Percentiles rank a stretch among this genome's conserved stretches.
phyloP scores from a whole-genome alignment of 2,329 filamentous ascomycete species.

The Clarireedia homoeocarpa region DNA sequence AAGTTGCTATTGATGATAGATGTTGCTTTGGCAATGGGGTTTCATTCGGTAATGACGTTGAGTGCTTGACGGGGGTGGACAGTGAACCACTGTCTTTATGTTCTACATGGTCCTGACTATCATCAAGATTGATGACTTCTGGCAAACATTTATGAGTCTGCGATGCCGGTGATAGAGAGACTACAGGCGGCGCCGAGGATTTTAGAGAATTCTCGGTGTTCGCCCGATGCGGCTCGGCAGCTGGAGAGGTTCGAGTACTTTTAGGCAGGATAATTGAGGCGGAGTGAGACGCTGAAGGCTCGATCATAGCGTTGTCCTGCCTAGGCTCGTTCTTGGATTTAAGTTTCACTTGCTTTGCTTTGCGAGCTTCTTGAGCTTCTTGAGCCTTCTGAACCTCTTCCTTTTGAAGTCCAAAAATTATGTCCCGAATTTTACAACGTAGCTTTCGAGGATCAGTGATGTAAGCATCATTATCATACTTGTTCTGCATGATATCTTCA shows the following conservation, averaged over 20 bases:
- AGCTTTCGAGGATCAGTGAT: constrained; percentile 46
- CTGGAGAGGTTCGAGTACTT: neutral
- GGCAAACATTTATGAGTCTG: neutral
- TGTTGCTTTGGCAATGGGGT: neutral
- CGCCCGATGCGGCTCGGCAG: too few species aligned
- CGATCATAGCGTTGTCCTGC: neutral
- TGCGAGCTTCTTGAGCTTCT: neutral
- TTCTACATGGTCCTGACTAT: neutral
- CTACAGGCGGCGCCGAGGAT: neutral
- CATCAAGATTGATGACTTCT: constrained; percentile 1
- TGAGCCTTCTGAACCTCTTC: constrained; percentile 35
- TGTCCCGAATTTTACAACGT: constrained; percentile 55
- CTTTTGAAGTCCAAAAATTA: constrained; percentile 55
- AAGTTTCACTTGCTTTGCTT: neutral
- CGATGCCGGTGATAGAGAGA: neutral
- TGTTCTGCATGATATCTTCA: constrained; percentile 52
- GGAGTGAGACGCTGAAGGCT: neutral
- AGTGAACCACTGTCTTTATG: neutral
- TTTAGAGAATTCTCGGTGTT: neutral
- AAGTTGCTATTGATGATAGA: neutral
- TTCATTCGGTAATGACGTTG: neutral
- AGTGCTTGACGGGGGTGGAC: neutral
- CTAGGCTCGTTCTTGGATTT: neutral
- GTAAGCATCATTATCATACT: constrained; percentile 46
- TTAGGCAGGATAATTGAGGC: constrained; percentile 1